Evolutionary conservation across 805 yeast genomes (phyloP).

Genomic region (Wickerhamiella cacticola): DNA sequence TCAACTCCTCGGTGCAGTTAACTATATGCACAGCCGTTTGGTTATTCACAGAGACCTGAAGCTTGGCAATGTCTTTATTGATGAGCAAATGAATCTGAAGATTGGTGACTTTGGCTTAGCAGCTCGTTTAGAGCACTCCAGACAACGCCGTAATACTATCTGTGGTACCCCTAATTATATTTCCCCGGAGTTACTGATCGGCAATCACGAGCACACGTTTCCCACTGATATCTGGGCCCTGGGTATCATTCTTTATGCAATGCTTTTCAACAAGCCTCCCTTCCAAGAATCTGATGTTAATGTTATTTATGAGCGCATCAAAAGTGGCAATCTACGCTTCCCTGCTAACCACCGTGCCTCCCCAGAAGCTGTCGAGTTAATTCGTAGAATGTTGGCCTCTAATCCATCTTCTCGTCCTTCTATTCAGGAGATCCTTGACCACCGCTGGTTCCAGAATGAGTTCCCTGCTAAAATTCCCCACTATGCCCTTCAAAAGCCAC

Average conservation of each 20-base stretch:
- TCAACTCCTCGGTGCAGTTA: slow-evolving; percentile 88
- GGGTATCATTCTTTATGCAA: slow-evolving; percentile 91
- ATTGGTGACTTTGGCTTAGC: slow-evolving; percentile 98
- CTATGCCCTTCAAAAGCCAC: slow-evolving; percentile 50
- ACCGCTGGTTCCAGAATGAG: slow-evolving; percentile 75
- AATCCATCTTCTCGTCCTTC: slow-evolving; percentile 73
- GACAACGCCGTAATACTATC: slow-evolving; percentile 76
- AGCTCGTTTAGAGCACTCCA: slow-evolving; percentile 64
- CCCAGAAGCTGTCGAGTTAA: slow-evolving; percentile 58
- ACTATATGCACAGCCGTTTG: slow-evolving; percentile 80
- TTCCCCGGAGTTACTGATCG: slow-evolving; percentile 89
- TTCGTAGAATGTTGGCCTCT: slow-evolving; percentile 52
- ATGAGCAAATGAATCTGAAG: slow-evolving; percentile 84
- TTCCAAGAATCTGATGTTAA: slow-evolving; percentile 93
- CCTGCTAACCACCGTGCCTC: slow-evolving; percentile 53
- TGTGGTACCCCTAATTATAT: slow-evolving; percentile 99
- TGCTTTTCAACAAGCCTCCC: slow-evolving; percentile 90
- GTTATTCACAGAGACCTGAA: slow-evolving; percentile 94
- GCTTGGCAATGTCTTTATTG: slow-evolving; percentile 90
- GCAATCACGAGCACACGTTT: slow-evolving; percentile 63
- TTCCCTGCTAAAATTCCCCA: slow-evolving; percentile 64
- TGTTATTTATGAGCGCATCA: slow-evolving; percentile 83
- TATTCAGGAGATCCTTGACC: slow-evolving; percentile 60
- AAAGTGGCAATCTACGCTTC: slow-evolving; percentile 63
- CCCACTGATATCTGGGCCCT: slow-evolving; percentile 97